These are phyloP conservation scores for Aspergillus mulundensis DNA, from an alignment of 495 filamentous ascomycete species.

Conservation along the genomic window DNA sequence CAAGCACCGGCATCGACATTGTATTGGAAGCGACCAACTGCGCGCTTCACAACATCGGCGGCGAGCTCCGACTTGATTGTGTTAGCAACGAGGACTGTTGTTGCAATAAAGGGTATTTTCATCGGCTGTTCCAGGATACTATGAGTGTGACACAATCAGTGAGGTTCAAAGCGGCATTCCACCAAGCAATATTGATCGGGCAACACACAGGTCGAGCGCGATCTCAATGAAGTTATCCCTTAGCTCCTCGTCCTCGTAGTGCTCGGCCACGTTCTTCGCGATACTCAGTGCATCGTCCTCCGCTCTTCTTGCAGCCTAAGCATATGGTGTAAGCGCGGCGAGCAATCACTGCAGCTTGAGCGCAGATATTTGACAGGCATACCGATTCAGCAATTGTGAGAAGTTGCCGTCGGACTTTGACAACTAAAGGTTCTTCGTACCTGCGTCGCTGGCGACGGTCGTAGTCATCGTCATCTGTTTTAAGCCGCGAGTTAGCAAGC, in stretches of 20 bases:
- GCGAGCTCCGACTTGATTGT: slow-evolving; percentile 66
- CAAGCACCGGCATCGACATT: slow-evolving; percentile 69
- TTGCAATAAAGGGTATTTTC: slow-evolving; percentile 90
- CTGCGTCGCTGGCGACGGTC: slow-evolving; percentile 72
- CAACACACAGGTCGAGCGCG: slow-evolving; percentile 66
- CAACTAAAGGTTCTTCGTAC: slow-evolving; percentile 72
- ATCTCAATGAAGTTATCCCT: slow-evolving; percentile 65
- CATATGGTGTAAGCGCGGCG: slow-evolving; percentile 16
- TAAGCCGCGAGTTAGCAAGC: neutral
- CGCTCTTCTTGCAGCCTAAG: slow-evolving; percentile 64
- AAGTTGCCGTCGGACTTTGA: slow-evolving; percentile 75
- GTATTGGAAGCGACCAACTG: slow-evolving; percentile 53
- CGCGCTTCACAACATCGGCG: slow-evolving; percentile 59
- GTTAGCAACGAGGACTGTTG: slow-evolving; percentile 72
- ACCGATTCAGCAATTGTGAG: slow-evolving; percentile 81
- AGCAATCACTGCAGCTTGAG: neutral
- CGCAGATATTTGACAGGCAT: slow-evolving; percentile 22
- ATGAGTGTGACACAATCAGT: slow-evolving; percentile 4
- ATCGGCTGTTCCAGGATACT: slow-evolving; percentile 84
- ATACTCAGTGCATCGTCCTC: slow-evolving; percentile 77
- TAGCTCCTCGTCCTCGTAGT: slow-evolving; percentile 76
- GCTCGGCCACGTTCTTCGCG: slow-evolving; percentile 69
- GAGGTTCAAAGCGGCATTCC: neutral
- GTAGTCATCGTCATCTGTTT: slow-evolving; percentile 69
- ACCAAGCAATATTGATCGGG: neutral